These are phyloP conservation scores for Firmiana major DNA, from an alignment of 345 rosid species.

Conservation along the genomic window DNA sequence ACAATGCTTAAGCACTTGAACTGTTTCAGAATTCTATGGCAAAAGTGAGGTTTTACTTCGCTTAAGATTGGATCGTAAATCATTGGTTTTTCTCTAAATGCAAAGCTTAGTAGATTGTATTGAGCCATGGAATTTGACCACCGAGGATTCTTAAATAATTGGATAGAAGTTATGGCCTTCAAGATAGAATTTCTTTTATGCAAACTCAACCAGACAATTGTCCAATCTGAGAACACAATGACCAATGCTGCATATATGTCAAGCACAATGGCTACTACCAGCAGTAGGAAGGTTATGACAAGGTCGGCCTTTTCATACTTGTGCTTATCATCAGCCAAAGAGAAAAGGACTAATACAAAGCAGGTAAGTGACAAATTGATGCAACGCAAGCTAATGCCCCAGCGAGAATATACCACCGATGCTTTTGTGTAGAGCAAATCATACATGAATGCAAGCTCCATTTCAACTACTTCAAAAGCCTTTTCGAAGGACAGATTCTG, in stretches of 20 bases:
- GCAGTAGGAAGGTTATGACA: slow-evolving; percentile 5
- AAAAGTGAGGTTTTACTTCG: background rate
- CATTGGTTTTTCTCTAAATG: slow-evolving; percentile 1
- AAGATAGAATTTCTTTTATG: background rate
- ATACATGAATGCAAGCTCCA: slow-evolving; percentile 36
- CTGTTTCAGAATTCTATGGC: background rate
- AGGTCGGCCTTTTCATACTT: slow-evolving; percentile 4
- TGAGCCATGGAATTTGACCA: slow-evolving; percentile 17
- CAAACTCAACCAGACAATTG: background rate
- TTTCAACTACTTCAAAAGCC: slow-evolving; percentile 32
- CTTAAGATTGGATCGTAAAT: background rate
- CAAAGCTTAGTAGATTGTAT: slow-evolving; percentile 6
- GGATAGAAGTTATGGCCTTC: background rate
- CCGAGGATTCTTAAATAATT: background rate
- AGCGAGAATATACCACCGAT: slow-evolving; percentile 8
- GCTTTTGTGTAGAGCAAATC: slow-evolving; percentile 36
- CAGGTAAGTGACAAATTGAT: slow-evolving; percentile 10
- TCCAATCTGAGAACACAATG: slow-evolving; percentile 21
- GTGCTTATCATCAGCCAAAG: background rate
- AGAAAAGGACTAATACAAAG: slow-evolving; percentile 8
- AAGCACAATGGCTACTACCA: slow-evolving; percentile 18
- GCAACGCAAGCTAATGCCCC: slow-evolving; percentile 6
- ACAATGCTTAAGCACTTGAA: background rate
- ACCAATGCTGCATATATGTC: background rate
- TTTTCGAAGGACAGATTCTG: background rate